Conservation (phyloP, 495 filamentous ascomycete species). For the Glarea lozoyensis region DNA sequence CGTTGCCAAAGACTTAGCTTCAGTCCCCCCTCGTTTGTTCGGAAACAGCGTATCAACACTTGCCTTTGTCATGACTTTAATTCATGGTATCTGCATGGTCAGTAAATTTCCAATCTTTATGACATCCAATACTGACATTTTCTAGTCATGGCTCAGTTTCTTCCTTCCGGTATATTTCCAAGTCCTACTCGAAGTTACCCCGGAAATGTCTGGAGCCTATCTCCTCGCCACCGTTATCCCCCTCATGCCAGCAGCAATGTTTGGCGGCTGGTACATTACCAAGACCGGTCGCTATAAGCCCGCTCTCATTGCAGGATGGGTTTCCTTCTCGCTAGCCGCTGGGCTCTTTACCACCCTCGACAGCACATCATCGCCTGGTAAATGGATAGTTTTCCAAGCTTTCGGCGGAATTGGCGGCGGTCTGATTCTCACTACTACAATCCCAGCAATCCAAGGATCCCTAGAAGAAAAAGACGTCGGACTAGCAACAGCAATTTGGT, state of each 20-base stretch:
- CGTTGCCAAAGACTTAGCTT: constrained; percentile 34
- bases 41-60: constrained; percentile 41
- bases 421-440: not conserved
- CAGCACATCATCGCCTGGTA: constrained; percentile 32
- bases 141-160: constrained; percentile 33
- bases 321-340: constrained; percentile 28
- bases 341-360: constrained; percentile 34
- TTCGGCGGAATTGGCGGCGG: constrained; percentile 56
- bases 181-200: constrained; percentile 22
- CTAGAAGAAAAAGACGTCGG: constrained; percentile 24
- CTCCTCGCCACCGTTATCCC: not conserved
- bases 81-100: constrained; percentile 53
- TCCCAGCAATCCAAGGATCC: not conserved
- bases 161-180: constrained; percentile 42
- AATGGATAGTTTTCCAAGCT: constrained; percentile 45
- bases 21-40: constrained; percentile 47
- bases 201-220: constrained; percentile 27
- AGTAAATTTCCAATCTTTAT: constrained; percentile 83
- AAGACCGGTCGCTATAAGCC: constrained; percentile 35
- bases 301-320: constrained; percentile 30
- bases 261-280: constrained; percentile 23
- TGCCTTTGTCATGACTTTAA: constrained; percentile 28
- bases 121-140: too few species aligned
- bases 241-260: not conserved
- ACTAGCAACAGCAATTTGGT: constrained; percentile 31